Conservation (phyloP, 768 basidiomycete species). For the Terana coerulea region DNA sequence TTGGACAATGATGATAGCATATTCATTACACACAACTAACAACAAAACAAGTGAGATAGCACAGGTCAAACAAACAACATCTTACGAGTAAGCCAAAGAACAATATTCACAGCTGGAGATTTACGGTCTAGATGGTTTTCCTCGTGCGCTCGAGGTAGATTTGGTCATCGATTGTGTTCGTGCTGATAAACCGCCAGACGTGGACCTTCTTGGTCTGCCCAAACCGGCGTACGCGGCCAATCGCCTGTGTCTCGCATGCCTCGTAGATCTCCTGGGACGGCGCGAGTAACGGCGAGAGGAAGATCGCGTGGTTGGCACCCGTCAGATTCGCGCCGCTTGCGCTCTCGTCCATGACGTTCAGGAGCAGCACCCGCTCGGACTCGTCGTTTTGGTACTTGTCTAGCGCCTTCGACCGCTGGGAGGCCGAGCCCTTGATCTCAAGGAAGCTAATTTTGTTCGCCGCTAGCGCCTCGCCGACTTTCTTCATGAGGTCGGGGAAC, state of each 20-base stretch:
- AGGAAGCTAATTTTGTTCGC: conserved; percentile 71
- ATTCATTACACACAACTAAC: no score
- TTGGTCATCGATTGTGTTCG: conserved; percentile 84
- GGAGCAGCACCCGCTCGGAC: conserved; percentile 73
- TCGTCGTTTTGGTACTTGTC: conserved; percentile 83
- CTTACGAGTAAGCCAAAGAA: neutral
- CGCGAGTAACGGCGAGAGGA: conserved; percentile 87
- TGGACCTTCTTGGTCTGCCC: conserved; percentile 79
- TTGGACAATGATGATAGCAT: no score
- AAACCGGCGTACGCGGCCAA: conserved; percentile 79
- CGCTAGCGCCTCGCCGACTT: conserved; percentile 78
- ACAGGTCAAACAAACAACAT: neutral
- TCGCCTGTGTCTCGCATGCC: conserved; percentile 78
- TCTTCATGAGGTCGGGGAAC: conserved; percentile 89
- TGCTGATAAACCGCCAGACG: conserved; percentile 82
- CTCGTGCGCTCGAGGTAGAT: conserved; percentile 57
- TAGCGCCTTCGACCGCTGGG: conserved; percentile 75
- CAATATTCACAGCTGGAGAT: neutral
- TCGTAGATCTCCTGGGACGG: conserved; percentile 80
- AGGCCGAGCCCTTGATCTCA: conserved; percentile 77
- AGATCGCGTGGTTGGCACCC: conserved; percentile 91
- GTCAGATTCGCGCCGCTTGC: conserved; percentile 94
- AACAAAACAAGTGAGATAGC: conserved; percentile 4
- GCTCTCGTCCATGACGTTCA: conserved; percentile 94
- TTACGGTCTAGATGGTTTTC: neutral